Base-by-base conservation (phyloP, 129 eudicot genomes). In the Solidago caesia region DNA sequence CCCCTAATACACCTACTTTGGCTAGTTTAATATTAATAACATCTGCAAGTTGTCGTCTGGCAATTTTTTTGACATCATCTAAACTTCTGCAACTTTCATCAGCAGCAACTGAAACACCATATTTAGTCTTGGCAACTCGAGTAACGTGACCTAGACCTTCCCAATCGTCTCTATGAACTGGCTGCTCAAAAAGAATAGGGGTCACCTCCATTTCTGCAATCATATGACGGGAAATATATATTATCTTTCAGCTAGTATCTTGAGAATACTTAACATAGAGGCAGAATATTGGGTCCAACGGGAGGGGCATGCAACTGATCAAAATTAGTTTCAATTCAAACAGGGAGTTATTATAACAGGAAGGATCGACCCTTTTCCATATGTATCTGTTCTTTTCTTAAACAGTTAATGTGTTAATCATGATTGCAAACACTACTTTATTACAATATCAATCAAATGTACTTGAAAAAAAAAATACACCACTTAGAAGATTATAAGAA, bases 81-180 rank as follows among this genome's bases (percentile, higher is more conserved):
- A 89, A 77, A 81, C 95, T 77, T 46, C 96, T 88, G 75, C 96
- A 89, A 69, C 98, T 92, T 79, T 92, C 98, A 73, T 92, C 98
- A 21, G 98, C 98, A 75, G 96, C 98, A 72, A 92, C 88, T 1
- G 96, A 86, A 59, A 92, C 92, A 49, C 96, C 96, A 58, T 80
- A 92, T 56, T 89, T 86, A 66, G 84, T 72, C 78, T 81, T 89
- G 64, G 96, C 98, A 73, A 86, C 75, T 14, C 56, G 75, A 71
- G 81, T 85, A 62, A 92, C 96, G 41, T 81, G 79, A 53, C 95
- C 95, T 59, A 92, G 81, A 64, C 98, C 96, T 75, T 86, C 88
- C 96, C 96, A 89, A 47, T 92, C 98, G 64, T 92, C 98, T 83
- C 95, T 92, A 73, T 87, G 95, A 80, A 92, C 98, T 66, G 98